Percentiles rank a stretch among this genome's conserved stretches.
phyloP scores from a whole-genome alignment of 1,284 basidiomycete genomes.

The Moesziomyces sp. region DNA sequence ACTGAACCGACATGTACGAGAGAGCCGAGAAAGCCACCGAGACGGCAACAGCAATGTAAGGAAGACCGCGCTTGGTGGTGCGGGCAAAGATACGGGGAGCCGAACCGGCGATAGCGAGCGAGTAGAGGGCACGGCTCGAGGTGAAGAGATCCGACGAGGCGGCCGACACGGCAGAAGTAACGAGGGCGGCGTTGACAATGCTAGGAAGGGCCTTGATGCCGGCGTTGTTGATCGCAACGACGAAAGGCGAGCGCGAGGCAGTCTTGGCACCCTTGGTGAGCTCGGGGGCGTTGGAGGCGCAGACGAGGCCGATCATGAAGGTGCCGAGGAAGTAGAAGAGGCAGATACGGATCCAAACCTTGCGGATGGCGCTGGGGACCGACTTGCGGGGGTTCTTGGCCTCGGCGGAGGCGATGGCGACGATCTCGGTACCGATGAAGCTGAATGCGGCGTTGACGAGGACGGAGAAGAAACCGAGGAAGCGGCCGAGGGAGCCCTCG shows the following conservation, averaged over 20 bases:
- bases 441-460: slow-evolving; percentile 78
- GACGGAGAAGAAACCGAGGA: slow-evolving; percentile 67
- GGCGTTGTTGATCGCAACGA: slow-evolving; percentile 65
- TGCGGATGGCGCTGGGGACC: slow-evolving; percentile 55
- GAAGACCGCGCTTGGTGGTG: slow-evolving; percentile 79
- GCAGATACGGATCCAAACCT: slow-evolving; percentile 61
- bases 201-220: slow-evolving; percentile 69
- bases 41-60: slow-evolving; percentile 77
- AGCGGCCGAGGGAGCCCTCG: slow-evolving; percentile 70
- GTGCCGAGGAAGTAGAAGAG: slow-evolving; percentile 70
- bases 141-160: slow-evolving; percentile 84
- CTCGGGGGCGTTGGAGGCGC: slow-evolving; percentile 52
- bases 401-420: slow-evolving; percentile 83
- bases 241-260: slow-evolving; percentile 49
- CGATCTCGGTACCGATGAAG: slow-evolving; percentile 83
- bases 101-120: slow-evolving; percentile 80
- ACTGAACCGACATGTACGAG: slow-evolving; percentile 73
- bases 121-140: slow-evolving; percentile 79
- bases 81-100: slow-evolving; percentile 79
- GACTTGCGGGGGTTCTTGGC: slow-evolving; percentile 69
- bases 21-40: slow-evolving; percentile 76
- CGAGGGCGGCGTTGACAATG: slow-evolving; percentile 79
- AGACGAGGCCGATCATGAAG: slow-evolving; percentile 58
- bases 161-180: slow-evolving; percentile 85
- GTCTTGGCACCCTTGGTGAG: slow-evolving; percentile 51